Base-by-base conservation (phyloP, 495 filamentous ascomycete species). In the Penicillium cosmopolitanum region DNA sequence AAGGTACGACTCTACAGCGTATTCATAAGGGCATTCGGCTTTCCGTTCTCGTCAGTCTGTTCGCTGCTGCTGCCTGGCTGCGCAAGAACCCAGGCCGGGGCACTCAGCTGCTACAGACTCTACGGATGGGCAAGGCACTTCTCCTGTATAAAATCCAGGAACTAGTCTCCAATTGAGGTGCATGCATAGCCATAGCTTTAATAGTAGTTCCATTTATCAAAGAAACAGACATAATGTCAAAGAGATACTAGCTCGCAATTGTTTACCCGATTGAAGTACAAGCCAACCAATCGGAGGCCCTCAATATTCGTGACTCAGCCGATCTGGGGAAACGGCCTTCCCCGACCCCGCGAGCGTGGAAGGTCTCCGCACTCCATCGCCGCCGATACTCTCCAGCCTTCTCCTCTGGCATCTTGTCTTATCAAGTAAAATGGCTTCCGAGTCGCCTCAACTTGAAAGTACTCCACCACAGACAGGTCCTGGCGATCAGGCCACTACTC, bases 301-400 rank as follows among this genome's bases (percentile, higher is more conserved):
- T 25, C 1, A 19, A 66, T 60, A 55, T 11, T 28, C 62, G 65
- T 71, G 62, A 69, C 58, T 70, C 58, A 65, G 58, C 60, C 38
- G 69, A 65, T 72, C 72, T 62, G 75, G 73, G 75, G 72, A 73
- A 68, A 65, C 68, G 67, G 67, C 65, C 64, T 67, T 69, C 74
- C 75, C 28, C 28, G 28, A 31, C 28, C 28, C 75, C 75, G 70
- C 75, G 68, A 76, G 74, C 10, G 21, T 48, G 46, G 75, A 78
- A 78, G 71, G 55, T 67, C 73, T 78, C 76, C 76, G 76, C 76
- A 77, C 76, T 67, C 51, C 51, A 21, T 72, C 55, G 57, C 61
- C 46, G 52, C 54, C 57, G 42, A 61, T 53, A 61, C 43, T 55
- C 56, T 57, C 54, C 62, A 60, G 54, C 18, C 48, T 23, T 51